These are phyloP conservation scores for Pelargonium nanum DNA, from an alignment of 345 rosid species.

Conservation along the genomic window DNA sequence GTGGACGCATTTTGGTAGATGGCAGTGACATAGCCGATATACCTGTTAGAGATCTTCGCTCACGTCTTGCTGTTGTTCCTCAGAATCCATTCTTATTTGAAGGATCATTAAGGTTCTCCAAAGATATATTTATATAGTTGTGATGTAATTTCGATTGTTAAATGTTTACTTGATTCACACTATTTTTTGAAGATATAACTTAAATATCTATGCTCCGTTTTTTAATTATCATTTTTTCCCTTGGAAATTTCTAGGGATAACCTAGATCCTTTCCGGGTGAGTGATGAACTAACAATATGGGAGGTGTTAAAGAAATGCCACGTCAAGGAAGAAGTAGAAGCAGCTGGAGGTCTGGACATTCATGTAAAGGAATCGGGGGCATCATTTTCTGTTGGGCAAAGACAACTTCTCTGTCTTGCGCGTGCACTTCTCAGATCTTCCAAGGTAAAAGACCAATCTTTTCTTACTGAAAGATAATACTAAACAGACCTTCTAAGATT, in stretches of 20 bases:
- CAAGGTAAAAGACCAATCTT: slow-evolving; percentile 31
- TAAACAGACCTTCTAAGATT: neutral
- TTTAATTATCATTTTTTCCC: slow-evolving; percentile 1
- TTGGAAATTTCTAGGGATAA: slow-evolving; percentile 45
- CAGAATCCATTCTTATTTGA: slow-evolving; percentile 84
- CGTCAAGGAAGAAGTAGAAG: slow-evolving; percentile 67
- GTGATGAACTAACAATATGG: slow-evolving; percentile 58
- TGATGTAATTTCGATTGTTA: neutral
- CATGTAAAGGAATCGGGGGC: slow-evolving; percentile 54
- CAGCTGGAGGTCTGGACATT: slow-evolving; percentile 62
- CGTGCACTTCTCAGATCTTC: slow-evolving; percentile 86
- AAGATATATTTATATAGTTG: neutral
- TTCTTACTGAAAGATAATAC: neutral
- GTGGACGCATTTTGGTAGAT: slow-evolving; percentile 66
- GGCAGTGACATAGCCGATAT: slow-evolving; percentile 46
- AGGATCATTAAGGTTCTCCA: slow-evolving; percentile 66
- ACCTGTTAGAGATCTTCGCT: slow-evolving; percentile 73
- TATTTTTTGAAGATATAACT: neutral
- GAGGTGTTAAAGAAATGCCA: slow-evolving; percentile 62
- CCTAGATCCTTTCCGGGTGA: slow-evolving; percentile 56
- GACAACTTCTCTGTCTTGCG: slow-evolving; percentile 87
- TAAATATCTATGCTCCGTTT: neutral
- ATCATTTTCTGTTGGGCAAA: slow-evolving; percentile 77
- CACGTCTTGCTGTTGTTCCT: slow-evolving; percentile 70
- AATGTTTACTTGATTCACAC: neutral